Conservation (phyloP, 768 basidiomycete genomes). For the Serendipita vermifera region DNA sequence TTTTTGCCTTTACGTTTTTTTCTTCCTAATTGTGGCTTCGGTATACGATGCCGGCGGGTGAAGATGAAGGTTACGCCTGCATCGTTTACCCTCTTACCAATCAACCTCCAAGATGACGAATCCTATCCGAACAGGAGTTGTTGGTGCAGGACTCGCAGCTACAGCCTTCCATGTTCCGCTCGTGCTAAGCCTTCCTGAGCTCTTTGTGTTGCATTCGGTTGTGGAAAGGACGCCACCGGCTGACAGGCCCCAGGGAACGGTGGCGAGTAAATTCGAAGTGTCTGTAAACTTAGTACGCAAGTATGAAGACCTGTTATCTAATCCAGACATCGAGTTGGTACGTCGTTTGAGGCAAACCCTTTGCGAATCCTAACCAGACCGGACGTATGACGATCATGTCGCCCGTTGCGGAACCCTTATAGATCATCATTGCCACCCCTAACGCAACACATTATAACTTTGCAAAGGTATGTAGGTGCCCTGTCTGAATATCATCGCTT, state of each 20-base stretch:
- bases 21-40: no score
- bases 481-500: not conserved
- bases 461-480: constrained; percentile 31
- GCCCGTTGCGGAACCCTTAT: no score
- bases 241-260: constrained; percentile 43
- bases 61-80: not conserved
- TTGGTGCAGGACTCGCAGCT: constrained; percentile 65
- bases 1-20: no score
- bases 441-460: constrained; percentile 60
- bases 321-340: constrained; percentile 53
- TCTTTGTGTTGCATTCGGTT: constrained; percentile 61
- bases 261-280: constrained; percentile 51
- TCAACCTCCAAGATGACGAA: not conserved
- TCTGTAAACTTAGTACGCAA: constrained; percentile 42
- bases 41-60: no score
- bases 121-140: constrained; percentile 55
- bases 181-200: constrained; percentile 53
- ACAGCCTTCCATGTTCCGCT: constrained; percentile 74
- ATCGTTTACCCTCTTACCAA: not conserved
- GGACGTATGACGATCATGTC: no score
- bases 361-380: no score
- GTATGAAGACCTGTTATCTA: constrained; percentile 45
- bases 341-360: no score
- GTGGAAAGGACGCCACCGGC: constrained; percentile 51
- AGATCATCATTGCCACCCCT: constrained; percentile 48